phyloP scores from a whole-genome alignment of 257 asterid genomes.

The Ehretia macrophylla region DNA sequence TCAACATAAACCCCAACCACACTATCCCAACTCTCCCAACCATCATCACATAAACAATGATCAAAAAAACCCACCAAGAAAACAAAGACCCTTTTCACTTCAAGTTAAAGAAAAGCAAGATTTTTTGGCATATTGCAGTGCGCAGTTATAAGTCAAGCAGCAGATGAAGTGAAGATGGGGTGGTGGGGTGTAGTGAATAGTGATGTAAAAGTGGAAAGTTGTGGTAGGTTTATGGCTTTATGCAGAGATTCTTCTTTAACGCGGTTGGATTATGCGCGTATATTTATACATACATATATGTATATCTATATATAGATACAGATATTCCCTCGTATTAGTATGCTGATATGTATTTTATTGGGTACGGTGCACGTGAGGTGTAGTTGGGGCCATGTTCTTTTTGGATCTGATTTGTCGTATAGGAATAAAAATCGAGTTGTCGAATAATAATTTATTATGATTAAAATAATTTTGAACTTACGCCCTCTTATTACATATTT shows the following conservation, averaged over 20 bases:
- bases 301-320: too few species aligned
- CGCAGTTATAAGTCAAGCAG: background rate
- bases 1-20: slow-evolving; percentile 31
- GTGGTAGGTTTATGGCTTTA: background rate
- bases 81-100: background rate
- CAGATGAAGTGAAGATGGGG: background rate
- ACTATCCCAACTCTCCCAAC: slow-evolving; percentile 25
- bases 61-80: background rate
- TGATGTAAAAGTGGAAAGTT: too few species aligned
- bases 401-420: too few species aligned
- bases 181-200: background rate
- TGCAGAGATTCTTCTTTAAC: background rate
- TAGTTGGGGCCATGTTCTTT: too few species aligned
- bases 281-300: too few species aligned
- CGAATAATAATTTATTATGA: too few species aligned
- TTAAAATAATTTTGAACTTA: too few species aligned
- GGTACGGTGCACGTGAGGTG: too few species aligned
- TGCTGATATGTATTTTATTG: too few species aligned
- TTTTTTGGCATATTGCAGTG: background rate
- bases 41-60: slow-evolving; percentile 17
- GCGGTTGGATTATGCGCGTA: background rate
- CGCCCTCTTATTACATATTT: too few species aligned
- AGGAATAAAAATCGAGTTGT: too few species aligned
- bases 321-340: too few species aligned
- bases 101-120: background rate